Base-by-base conservation (phyloP, 805 yeast genomes). In the Candida krabiensis region DNA sequence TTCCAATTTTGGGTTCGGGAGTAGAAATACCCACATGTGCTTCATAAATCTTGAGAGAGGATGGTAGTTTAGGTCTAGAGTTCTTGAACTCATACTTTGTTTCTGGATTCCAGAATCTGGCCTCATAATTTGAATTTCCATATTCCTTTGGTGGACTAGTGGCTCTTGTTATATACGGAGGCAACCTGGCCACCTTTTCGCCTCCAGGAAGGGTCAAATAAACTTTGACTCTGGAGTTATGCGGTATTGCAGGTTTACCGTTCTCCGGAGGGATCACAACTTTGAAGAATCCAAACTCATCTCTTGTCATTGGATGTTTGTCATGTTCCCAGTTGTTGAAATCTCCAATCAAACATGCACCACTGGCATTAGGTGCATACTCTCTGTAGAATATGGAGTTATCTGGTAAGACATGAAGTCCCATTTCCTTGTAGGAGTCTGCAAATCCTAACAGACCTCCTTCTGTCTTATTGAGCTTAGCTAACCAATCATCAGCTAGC, bases 11-110 rank as follows among this genome's bases (percentile, higher is more conserved):
- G 23, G 93, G 90, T 41, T 91, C 93, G 1, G 96, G 90, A 2
- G 95, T 80, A 0, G 97, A 89, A 43, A 91, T 91, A 21, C 99
- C 99, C 19, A 86, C 78, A 59, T 91, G 99, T 22, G 97, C 96
- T 65, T 91, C 99, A 64, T 91, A 91, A 39, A 91, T 85, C 59
- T 85, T 80, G 46, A 84, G 64, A 9, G 79, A 73, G 28, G 62
- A 65, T 1, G 72, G 73, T 21, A 77, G 64, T 7, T 55, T 53
- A 0, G 97, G 96, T 47, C 95, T 70, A 24, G 61, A 37, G 59
- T 86, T 61, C 59, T 81, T 74, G 67, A 86, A 87, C 19, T 53
- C 38, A 59, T 87, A 86, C 17, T 66, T 46, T 1, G 43, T 23
- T 0, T 49, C 39, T 1, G 97, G 97, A 60, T 91, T 86, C 98